Evolutionary conservation across 2,329 filamentous ascomycete genomes (phyloP), one percentile per base, ranked within the genome.

Genomic region (Botrytis cinerea): DNA sequence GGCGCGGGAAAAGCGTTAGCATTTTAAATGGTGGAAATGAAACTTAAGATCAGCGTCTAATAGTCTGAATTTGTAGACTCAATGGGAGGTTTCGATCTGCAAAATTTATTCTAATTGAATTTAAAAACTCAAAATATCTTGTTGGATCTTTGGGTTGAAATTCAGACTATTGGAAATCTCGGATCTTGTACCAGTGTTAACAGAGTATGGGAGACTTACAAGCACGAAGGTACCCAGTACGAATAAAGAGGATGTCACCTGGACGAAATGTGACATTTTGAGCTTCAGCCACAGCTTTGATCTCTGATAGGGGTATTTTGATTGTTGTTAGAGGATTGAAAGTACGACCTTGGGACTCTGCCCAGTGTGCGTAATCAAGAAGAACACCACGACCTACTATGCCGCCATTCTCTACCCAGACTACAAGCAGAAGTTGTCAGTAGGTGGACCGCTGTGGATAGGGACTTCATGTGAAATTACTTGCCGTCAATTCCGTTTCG

Each of bases 301-400:
- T 74, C 2, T 82, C 74, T 1, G 75, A 74, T 9, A 80, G 70
- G 2, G 79, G 68, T 59, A 81, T 81, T 35, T 75, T 70, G 8
- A 71, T 76, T 16, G 64, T 76, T 54, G 87, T 89, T 75, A 87
- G 85, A 2, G 89, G 82, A 73, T 91, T 85, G 54, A 88, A 88
- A 66, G 84, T 77, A 71, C 91, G 86, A 48, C 85, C 86, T 63
- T 89, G 85, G 54, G 82, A 82, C 28, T 84, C 83, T 2, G 90
- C 89, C 86, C 90, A 93, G 16, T 64, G 43, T 25, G 71, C 70
- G 71, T 86, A 89, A 78, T 90, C 88, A 0, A 88, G 79, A 0
- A 88, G 80, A 3, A 88, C 81, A 32, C 86, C 86, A 0, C 87
- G 83, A 4, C 86, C 86, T 2, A 84, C 84, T 10, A 88, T 83